A percentile compares a stretch with the other conserved stretches of the same genome.
Conservation (phyloP, 192 early-diverging fungal species). For the Allomyces macrogynus region DNA sequence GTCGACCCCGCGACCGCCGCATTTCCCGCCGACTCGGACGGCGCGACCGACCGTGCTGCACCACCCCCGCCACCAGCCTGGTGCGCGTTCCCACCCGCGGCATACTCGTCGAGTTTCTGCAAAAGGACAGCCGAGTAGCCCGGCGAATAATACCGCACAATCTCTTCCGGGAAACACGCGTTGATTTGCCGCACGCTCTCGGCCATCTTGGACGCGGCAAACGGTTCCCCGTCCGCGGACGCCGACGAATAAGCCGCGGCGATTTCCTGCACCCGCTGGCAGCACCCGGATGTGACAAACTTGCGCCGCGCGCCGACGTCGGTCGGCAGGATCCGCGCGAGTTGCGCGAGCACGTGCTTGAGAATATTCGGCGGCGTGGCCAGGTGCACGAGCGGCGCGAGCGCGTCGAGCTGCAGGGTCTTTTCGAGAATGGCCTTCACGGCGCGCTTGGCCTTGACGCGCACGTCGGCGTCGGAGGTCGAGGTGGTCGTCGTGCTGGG, state of each 20-base stretch:
- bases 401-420: slow-evolving; percentile 23
- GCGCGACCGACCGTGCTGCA: too few relatives aligned
- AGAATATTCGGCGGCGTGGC: slow-evolving; percentile 28
- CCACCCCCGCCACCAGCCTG: too few relatives aligned
- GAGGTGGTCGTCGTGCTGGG: too few relatives aligned
- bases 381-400: slow-evolving; percentile 28
- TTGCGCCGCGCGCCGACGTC: slow-evolving; percentile 26
- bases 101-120: slow-evolving; percentile 15
- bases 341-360: slow-evolving; percentile 36
- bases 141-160: slow-evolving; percentile 37
- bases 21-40: too few relatives aligned
- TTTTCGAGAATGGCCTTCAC: slow-evolving; percentile 33
- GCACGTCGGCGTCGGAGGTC: slow-evolving; percentile 20
- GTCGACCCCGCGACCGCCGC: too few relatives aligned
- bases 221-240: background rate
- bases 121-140: slow-evolving; percentile 30
- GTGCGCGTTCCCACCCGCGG: too few relatives aligned
- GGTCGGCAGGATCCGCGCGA: slow-evolving; percentile 36
- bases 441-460: slow-evolving; percentile 30
- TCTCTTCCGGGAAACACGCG: slow-evolving; percentile 40
- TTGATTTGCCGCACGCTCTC: slow-evolving; percentile 31
- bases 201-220: slow-evolving; percentile 31
- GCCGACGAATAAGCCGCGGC: slow-evolving; percentile 10
- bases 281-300: slow-evolving; percentile 30
- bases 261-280: slow-evolving; percentile 33